phyloP scores from a whole-genome alignment of 1,284 basidiomycete genomes.

The Irpex rosettiformis region DNA sequence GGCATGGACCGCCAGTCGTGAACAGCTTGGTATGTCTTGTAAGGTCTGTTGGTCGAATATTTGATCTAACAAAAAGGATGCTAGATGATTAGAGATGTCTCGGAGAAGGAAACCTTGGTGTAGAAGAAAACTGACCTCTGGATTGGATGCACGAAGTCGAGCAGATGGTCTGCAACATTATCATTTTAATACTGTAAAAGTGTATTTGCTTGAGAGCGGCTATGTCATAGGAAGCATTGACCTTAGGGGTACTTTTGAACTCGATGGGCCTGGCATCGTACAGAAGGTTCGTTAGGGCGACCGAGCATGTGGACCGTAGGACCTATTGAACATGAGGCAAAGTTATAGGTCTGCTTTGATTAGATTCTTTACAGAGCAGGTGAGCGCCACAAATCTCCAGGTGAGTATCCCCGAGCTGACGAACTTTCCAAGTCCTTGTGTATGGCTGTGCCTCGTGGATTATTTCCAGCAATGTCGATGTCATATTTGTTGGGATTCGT shows the following conservation, averaged over 20 bases:
- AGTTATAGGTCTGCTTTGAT: not conserved
- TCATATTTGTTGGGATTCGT: not conserved
- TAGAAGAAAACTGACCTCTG: not conserved
- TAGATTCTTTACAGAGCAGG: not conserved
- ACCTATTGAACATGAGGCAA: not conserved
- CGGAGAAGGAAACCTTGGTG: not conserved
- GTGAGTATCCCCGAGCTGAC: too few species aligned
- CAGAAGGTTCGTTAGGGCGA: too few species aligned
- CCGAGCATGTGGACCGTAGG: too few species aligned
- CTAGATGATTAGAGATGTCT: slow-evolving; percentile 3
- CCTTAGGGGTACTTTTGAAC: too few species aligned
- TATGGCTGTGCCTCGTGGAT: not conserved
- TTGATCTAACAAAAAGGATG: not conserved
- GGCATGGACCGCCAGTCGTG: slow-evolving; percentile 16
- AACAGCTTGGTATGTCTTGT: slow-evolving; percentile 15
- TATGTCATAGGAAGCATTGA: too few species aligned
- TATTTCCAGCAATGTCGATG: not conserved
- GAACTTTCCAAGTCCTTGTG: not conserved
- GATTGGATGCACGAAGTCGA: too few species aligned
- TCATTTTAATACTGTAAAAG: too few species aligned
- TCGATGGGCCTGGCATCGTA: too few species aligned
- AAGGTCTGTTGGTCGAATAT: not conserved
- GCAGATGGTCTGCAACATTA: too few species aligned
- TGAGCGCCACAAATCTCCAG: too few species aligned
- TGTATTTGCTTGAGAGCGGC: too few species aligned